Evolutionary conservation across 345 rosid genomes (phyloP).

Genomic region (Leavenworthia alabamica): DNA sequence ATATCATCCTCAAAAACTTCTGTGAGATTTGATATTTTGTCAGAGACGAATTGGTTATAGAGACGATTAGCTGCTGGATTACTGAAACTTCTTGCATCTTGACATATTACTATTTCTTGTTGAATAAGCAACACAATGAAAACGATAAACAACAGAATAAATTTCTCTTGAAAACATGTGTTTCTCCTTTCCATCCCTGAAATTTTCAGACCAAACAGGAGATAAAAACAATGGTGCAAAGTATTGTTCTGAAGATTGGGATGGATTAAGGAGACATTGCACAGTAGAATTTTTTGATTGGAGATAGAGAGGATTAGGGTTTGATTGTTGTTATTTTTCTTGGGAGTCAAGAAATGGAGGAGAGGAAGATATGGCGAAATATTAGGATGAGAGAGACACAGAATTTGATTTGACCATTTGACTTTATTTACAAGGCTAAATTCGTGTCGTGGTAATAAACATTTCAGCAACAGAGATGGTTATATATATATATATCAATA

Average conservation of each 20-base stretch:
- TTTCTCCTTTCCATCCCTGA: slow-evolving; percentile 18
- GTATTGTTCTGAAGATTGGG: slow-evolving; percentile 2
- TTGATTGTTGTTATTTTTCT: slow-evolving; percentile 18
- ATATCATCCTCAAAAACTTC: slow-evolving; percentile 54
- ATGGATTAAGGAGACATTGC: slow-evolving; percentile 20
- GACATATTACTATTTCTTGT: background rate
- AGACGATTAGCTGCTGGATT: slow-evolving; percentile 40
- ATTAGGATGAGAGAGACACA: slow-evolving; percentile 17
- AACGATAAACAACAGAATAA: background rate
- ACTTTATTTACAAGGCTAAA: background rate
- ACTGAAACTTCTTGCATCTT: slow-evolving; percentile 1
- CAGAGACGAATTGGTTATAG: slow-evolving; percentile 36
- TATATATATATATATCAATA: background rate
- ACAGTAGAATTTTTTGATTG: background rate
- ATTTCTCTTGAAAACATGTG: slow-evolving; percentile 10
- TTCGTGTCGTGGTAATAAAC: background rate
- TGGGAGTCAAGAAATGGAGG: slow-evolving; percentile 53
- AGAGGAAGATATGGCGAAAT: slow-evolving; percentile 52
- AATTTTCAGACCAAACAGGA: background rate
- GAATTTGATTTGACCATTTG: background rate
- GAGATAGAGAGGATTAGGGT: slow-evolving; percentile 11
- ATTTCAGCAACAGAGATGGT: background rate
- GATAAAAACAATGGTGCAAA: background rate
- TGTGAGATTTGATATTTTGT: slow-evolving; percentile 51
- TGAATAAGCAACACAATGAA: background rate